These are phyloP conservation scores for Colletotrichum godetiae DNA, from an alignment of 2,329 filamentous ascomycete genomes.

Conservation along the genomic window DNA sequence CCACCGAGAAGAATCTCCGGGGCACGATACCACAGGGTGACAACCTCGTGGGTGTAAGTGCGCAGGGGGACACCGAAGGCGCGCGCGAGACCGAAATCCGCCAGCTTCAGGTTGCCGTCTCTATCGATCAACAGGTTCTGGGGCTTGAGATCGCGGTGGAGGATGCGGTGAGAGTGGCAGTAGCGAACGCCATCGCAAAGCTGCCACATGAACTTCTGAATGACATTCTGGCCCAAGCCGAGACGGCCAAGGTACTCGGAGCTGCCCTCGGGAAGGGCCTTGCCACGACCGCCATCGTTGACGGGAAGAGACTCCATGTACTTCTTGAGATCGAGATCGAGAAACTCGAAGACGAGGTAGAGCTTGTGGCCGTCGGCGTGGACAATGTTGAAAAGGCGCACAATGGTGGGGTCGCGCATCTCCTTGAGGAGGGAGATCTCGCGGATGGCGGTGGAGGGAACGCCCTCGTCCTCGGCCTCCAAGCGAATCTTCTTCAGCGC, in stretches of 20 bases:
- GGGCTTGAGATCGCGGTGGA: conserved; percentile 90
- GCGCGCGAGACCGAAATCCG: conserved; percentile 88
- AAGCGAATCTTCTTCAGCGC: conserved; percentile 96
- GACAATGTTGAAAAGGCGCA: conserved; percentile 89
- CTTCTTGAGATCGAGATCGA: conserved; percentile 93
- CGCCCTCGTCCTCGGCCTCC: conserved; percentile 94
- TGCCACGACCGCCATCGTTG: conserved; percentile 85
- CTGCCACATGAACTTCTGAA: conserved; percentile 94
- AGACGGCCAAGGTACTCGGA: conserved; percentile 72
- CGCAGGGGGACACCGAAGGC: conserved; percentile 91
- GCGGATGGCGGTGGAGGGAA: conserved; percentile 91
- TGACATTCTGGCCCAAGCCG: conserved; percentile 81
- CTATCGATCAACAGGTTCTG: conserved; percentile 90
- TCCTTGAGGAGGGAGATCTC: conserved; percentile 96
- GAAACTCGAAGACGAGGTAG: conserved; percentile 92
- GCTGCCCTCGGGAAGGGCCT: conserved; percentile 83
- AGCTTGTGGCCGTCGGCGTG: conserved; percentile 95
- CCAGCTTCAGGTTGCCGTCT: conserved; percentile 89
- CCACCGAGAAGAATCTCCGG: conserved; percentile 92
- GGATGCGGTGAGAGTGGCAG: conserved; percentile 88
- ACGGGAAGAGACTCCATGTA: conserved; percentile 94
- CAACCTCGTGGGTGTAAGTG: conserved; percentile 95
- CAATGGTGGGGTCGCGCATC: conserved; percentile 92
- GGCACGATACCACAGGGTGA: conserved; percentile 92
- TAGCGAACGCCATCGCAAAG: conserved; percentile 86